phyloP scores from a whole-genome alignment of 257 asterid genomes.

The Gentiana macrophylla region DNA sequence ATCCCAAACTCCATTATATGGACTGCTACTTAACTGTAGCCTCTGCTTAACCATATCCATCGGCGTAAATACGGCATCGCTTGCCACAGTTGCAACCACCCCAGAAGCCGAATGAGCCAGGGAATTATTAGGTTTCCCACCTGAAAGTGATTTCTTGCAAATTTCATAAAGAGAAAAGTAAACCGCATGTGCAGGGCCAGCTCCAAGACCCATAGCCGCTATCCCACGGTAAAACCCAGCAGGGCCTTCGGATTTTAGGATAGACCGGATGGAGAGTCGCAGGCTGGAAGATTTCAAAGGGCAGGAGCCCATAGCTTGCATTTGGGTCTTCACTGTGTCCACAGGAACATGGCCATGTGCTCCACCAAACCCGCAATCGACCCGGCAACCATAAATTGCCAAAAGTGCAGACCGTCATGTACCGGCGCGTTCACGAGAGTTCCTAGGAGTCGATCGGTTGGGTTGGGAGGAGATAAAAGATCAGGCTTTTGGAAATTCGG shows the following conservation, averaged over 20 bases:
- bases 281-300: conserved; percentile 61
- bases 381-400: conserved; percentile 94
- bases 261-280: conserved; percentile 49
- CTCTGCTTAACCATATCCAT: conserved; percentile 99
- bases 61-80: conserved; percentile 87
- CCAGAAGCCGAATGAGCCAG: conserved; percentile 76
- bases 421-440: conserved; percentile 25
- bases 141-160: conserved; percentile 60
- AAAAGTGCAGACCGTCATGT: conserved; percentile 81
- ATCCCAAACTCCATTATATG: conserved; percentile 75
- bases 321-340: conserved; percentile 82
- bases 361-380: conserved; percentile 87
- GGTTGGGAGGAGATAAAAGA: conserved; percentile 40
- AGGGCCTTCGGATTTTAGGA: conserved; percentile 59
- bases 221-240: conserved; percentile 82
- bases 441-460: conserved; percentile 37
- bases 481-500: conserved; percentile 60
- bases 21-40: conserved; percentile 72
- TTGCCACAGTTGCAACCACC: conserved; percentile 75
- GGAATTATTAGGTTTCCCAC: conserved; percentile 55
- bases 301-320: conserved; percentile 90
- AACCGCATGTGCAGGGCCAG: conserved; percentile 97
- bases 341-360: conserved; percentile 97
- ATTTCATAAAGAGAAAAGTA: conserved; percentile 80
- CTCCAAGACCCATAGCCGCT: conserved; percentile 96